These are phyloP conservation scores for Hemisphaericaspora xylanilytica DNA, from an alignment of 1,139 yeast species.

Conservation along the genomic window DNA sequence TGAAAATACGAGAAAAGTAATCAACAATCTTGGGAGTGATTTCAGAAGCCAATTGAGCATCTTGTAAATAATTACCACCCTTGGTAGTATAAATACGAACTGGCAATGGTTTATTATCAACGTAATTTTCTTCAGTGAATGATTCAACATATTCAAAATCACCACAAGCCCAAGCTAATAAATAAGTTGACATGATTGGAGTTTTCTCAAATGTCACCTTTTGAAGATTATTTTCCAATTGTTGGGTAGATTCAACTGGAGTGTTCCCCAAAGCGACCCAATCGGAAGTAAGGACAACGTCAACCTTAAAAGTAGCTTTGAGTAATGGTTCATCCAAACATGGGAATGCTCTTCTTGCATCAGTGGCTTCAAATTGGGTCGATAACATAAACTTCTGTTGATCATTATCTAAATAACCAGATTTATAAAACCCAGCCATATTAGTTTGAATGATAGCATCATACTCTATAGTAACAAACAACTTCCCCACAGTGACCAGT, in stretches of 20 bases:
- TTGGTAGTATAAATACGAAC: conserved; percentile 70
- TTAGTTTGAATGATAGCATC: conserved; percentile 50
- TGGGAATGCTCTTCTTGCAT: conserved; percentile 83
- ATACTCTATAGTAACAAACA: conserved; percentile 38
- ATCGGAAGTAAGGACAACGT: conserved; percentile 52
- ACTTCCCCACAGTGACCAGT: conserved; percentile 11
- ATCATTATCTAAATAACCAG: conserved; percentile 59
- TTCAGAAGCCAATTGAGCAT: conserved; percentile 63
- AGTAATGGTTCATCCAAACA: conserved; percentile 78
- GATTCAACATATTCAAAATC: conserved; percentile 71
- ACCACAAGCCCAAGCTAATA: conserved; percentile 76
- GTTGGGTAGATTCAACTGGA: conserved; percentile 40
- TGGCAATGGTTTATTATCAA: conserved; percentile 58
- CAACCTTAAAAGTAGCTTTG: conserved; percentile 69
- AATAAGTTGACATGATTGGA: conserved; percentile 73
- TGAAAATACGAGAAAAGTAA: conserved; percentile 63
- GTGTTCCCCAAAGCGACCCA: conserved; percentile 75
- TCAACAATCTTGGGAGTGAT: conserved; percentile 66
- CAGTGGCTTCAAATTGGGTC: conserved; percentile 85
- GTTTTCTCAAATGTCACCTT: conserved; percentile 45
- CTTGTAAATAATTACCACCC: conserved; percentile 53
- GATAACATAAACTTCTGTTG: conserved; percentile 65
- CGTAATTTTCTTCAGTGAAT: conserved; percentile 29
- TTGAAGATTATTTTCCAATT: conserved; percentile 15
- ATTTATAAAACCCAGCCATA: conserved; percentile 82